phyloP scores from a whole-genome alignment of 2,329 filamentous ascomycete genomes.

The Colletotrichum sp. region DNA sequence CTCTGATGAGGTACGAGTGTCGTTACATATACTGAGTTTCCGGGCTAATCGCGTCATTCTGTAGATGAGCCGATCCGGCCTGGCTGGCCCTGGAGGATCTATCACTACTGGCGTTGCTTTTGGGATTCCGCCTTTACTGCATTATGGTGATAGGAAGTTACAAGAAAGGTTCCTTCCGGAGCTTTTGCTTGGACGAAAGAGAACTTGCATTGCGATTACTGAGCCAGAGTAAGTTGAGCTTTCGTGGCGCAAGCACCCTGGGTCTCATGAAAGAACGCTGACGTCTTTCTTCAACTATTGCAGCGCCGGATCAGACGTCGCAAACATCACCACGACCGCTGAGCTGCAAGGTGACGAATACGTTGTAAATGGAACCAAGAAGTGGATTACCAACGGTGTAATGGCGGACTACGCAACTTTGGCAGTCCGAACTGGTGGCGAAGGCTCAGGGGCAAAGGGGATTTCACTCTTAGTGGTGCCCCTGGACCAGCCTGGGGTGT shows the following conservation, averaged over 20 bases:
- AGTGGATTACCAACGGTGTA: slow-evolving; percentile 80
- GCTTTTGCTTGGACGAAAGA: slow-evolving; percentile 68
- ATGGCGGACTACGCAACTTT: slow-evolving; percentile 73
- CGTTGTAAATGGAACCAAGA: slow-evolving; percentile 77
- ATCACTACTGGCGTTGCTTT: background rate
- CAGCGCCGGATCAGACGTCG: slow-evolving; percentile 73
- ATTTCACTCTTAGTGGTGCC: slow-evolving; percentile 74
- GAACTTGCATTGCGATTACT: slow-evolving; percentile 79
- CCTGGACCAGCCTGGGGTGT: slow-evolving; percentile 69
- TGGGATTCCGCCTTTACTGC: background rate
- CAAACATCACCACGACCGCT: slow-evolving; percentile 74
- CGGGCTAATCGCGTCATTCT: background rate
- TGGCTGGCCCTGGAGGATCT: background rate
- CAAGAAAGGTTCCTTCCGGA: slow-evolving; percentile 69
- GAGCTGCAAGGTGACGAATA: slow-evolving; percentile 69
- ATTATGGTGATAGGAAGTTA: background rate
- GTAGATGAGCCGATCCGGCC: background rate
- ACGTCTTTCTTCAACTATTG: background rate
- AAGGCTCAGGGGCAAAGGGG: slow-evolving; percentile 63
- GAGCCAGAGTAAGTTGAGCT: slow-evolving; percentile 60
- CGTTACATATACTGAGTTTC: slow-evolving; percentile 38
- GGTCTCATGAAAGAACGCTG: background rate
- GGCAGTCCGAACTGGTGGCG: slow-evolving; percentile 72
- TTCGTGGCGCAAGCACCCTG: fast-evolving
- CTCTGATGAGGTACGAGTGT: slow-evolving; percentile 55